Evolutionary conservation across 345 rosid genomes (phyloP).

Genomic region (Bruguiera parviflora): DNA sequence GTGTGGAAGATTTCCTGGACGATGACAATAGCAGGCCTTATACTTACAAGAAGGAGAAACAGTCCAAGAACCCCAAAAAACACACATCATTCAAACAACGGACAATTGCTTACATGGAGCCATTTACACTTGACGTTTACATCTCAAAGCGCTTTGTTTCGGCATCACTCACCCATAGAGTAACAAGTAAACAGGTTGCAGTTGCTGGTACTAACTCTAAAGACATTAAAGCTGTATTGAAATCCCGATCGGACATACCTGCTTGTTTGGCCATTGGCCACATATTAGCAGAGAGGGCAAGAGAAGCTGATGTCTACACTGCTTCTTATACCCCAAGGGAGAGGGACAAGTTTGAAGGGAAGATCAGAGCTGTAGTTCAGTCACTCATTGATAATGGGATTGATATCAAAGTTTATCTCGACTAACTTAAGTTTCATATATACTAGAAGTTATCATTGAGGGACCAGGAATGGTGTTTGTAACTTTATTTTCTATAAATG

Average conservation of each 20-base stretch:
- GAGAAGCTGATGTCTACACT: slow-evolving; percentile 86
- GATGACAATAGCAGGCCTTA: slow-evolving; percentile 68
- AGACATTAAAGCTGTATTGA: slow-evolving; percentile 80
- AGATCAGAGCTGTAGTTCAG: slow-evolving; percentile 89
- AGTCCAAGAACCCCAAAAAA: slow-evolving; percentile 71
- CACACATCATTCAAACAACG: slow-evolving; percentile 84
- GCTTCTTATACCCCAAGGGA: slow-evolving; percentile 85
- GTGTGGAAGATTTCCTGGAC: slow-evolving; percentile 92
- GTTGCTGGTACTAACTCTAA: slow-evolving; percentile 96
- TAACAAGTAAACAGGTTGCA: slow-evolving; percentile 86
- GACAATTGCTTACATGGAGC: slow-evolving; percentile 78
- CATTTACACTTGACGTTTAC: slow-evolving; percentile 83
- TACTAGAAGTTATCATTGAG: too few species aligned
- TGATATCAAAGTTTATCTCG: slow-evolving; percentile 74
- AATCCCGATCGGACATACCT: slow-evolving; percentile 81
- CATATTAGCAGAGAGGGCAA: slow-evolving; percentile 75
- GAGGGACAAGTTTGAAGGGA: slow-evolving; percentile 93
- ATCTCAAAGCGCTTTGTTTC: slow-evolving; percentile 89
- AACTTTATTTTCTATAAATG: too few species aligned
- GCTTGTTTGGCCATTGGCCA: slow-evolving; percentile 78
- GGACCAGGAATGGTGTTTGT: too few species aligned
- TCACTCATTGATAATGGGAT: slow-evolving; percentile 85
- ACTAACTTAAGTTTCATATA: slow-evolving; percentile 25
- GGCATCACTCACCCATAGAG: slow-evolving; percentile 89
- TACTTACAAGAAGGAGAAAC: slow-evolving; percentile 78